phyloP scores from a whole-genome alignment of 2,329 filamentous ascomycete genomes.

The Talaromyces sp. region DNA sequence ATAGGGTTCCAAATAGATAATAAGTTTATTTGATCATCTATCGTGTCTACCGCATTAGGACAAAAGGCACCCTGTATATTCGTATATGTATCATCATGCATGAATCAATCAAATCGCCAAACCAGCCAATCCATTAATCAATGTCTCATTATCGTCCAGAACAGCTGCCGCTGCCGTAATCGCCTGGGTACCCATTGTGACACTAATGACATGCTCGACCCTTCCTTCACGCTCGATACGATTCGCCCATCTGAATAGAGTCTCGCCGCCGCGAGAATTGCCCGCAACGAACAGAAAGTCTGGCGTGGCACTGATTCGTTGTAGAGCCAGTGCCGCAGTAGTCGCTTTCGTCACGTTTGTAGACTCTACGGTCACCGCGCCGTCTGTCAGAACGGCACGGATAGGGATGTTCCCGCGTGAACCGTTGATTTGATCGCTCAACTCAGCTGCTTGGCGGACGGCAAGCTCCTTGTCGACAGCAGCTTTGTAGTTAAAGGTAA shows the following conservation, averaged over 20 bases:
- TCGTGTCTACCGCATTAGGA: background rate
- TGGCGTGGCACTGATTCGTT: constrained; percentile 51
- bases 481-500: constrained; percentile 82
- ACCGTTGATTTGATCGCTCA: constrained; percentile 90
- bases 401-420: constrained; percentile 78
- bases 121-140: constrained; percentile 49
- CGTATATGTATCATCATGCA: background rate
- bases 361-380: constrained; percentile 77
- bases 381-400: constrained; percentile 75
- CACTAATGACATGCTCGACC: constrained; percentile 70
- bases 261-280: constrained; percentile 84
- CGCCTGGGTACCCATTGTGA: constrained; percentile 77
- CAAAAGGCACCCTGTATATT: background rate
- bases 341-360: constrained; percentile 81
- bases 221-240: constrained; percentile 55
- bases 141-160: constrained; percentile 79
- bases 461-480: constrained; percentile 73
- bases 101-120: background rate
- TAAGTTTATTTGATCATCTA: background rate
- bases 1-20: background rate
- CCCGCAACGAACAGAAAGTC: constrained; percentile 88
- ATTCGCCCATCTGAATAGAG: constrained; percentile 94
- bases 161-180: constrained; percentile 74
- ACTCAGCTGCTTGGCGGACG: constrained; percentile 78
- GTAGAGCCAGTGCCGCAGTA: constrained; percentile 69